Percentiles rank a stretch among this genome's conserved stretches.
phyloP scores from a whole-genome alignment of 768 basidiomycete species.

The Termitomyces sp. region DNA sequence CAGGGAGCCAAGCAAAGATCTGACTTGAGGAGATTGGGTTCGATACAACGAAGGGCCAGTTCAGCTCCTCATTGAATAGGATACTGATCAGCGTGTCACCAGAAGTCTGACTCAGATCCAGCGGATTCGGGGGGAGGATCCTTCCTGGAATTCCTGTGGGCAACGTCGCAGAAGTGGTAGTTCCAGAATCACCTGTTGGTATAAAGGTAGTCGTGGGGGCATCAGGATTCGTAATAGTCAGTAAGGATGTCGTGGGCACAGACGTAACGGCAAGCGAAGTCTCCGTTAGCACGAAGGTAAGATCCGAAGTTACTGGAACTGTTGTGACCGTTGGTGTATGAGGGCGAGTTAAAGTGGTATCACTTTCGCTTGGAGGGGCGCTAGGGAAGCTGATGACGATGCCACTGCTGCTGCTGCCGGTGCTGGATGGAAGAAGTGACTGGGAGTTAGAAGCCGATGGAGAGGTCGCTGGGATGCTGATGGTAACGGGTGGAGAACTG shows the following conservation, averaged over 20 bases:
- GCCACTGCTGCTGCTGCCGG: conserved; percentile 2
- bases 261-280: conserved; percentile 35
- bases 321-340: conserved; percentile 6
- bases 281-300: conserved; percentile 39
- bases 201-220: conserved; percentile 28
- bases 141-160: conserved; percentile 55
- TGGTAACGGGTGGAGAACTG: neutral
- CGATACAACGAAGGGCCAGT: conserved; percentile 65
- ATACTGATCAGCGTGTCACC: conserved; percentile 51
- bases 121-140: conserved; percentile 42
- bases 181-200: conserved; percentile 4
- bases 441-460: neutral
- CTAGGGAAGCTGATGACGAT: conserved; percentile 15
- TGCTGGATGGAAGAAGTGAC: neutral
- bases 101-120: conserved; percentile 23
- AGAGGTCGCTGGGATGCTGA: neutral
- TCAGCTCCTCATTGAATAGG: conserved; percentile 51
- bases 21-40: conserved; percentile 60
- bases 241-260: conserved; percentile 17
- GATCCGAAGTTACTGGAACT: conserved; percentile 31
- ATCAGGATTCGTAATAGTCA: conserved; percentile 39
- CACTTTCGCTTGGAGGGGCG: neutral
- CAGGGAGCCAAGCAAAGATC: conserved; percentile 69
- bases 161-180: conserved; percentile 30
- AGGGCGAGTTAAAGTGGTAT: neutral